Conservation (phyloP, 129 eudicot species). For the Flaveria ramosissima region DNA sequence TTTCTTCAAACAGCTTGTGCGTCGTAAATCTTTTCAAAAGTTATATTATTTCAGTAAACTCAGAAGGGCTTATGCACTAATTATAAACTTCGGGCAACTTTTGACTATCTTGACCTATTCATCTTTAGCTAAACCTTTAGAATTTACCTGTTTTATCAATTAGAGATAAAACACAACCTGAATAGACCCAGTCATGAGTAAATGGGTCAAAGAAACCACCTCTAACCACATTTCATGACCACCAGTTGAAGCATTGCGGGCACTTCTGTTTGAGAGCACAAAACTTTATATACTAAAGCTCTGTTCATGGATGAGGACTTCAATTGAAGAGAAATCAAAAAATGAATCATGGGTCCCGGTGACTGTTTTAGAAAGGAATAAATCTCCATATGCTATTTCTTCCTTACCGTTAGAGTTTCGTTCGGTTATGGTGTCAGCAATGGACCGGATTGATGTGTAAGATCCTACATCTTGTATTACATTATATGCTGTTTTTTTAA, state of each 20-base stretch:
- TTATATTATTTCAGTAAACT: background rate
- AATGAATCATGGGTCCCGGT: conserved; percentile 88
- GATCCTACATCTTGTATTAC: conserved; percentile 26
- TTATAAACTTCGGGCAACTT: background rate
- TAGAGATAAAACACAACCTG: background rate
- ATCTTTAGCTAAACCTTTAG: background rate
- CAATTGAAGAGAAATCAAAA: conserved; percentile 71
- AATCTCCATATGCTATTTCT: conserved; percentile 79
- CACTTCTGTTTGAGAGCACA: conserved; percentile 69
- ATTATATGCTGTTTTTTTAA: background rate
- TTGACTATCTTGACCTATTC: background rate
- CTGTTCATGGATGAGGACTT: conserved; percentile 86
- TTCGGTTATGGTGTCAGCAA: conserved; percentile 62
- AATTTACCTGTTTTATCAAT: background rate
- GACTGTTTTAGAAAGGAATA: conserved; percentile 80
- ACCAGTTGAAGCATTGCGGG: conserved; percentile 62
- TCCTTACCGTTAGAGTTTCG: conserved; percentile 81
- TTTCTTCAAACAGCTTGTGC: background rate
- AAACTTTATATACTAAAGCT: conserved; percentile 70
- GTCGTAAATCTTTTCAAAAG: background rate
- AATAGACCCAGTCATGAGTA: background rate
- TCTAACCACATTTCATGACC: conserved; percentile 29
- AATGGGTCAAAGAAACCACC: background rate
- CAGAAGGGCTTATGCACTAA: conserved; percentile 4
- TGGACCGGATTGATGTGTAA: conserved; percentile 82